Base-by-base conservation (phyloP, 257 asterid species). In the Solanum verrucosum region DNA sequence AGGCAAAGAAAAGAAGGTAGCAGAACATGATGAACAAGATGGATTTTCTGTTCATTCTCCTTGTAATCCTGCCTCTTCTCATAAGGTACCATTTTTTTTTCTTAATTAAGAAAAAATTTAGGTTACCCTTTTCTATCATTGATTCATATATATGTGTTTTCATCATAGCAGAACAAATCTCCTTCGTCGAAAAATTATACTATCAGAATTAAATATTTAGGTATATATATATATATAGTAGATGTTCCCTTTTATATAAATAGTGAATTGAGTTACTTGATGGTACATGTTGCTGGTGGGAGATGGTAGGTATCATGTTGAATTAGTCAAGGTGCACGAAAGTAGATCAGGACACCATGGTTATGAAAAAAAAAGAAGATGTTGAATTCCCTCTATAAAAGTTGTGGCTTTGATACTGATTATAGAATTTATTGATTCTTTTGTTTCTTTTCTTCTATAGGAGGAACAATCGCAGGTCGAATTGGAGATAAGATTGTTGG, bases 11-110 rank as follows among this genome's bases (percentile, higher is more conserved):
- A 90, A 87, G 63, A 87, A 82, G 13, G 91, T 78, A 37, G 89
- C 85, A 7, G 90, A 90, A 14, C 95, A 93, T 40, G 92, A 91
- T 86, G 98, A 95, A 88, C 98, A 94, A 86, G 99, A 97, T 78
- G 98, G 96, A 42, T 82, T 95, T 60, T 95, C 98, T 14, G 99
- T 96, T 20, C 98, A 95, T 90, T 96, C 98, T 75, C 98, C 98
- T 68, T 95, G 98, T 95, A 97, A 95, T 88, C 94, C 94, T 88
- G 90, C 93, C 37, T 84, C 91, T 73, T 90, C 98, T 63, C 92
- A 90, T 46, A 92, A 94, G 95, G 98, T 95, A 29, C 15, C 34
- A 11, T 40, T n/a, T 65, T 5, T 27, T 37, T 5, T 59, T 9
- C 21, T 21, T 44, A 35, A 38, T 16, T 9, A n/a, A 25, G 34